Evolutionary conservation across 495 filamentous ascomycete species (phyloP).

Genomic region (Astrocystis sublimbata): DNA sequence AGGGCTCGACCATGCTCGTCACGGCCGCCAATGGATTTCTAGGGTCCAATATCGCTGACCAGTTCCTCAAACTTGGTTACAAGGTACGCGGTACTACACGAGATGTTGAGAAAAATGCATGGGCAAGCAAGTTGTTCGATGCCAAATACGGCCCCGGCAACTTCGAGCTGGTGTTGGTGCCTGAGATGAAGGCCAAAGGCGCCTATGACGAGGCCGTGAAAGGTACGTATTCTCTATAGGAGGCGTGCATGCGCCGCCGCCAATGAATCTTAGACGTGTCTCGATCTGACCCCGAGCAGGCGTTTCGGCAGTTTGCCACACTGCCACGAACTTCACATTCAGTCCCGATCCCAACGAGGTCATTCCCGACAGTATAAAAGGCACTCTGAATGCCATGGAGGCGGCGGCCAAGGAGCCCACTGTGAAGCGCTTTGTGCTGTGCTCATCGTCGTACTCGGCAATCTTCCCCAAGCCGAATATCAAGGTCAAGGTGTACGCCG

Average conservation of each 20-base stretch:
- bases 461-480: constrained; percentile 30
- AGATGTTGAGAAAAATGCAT: constrained; percentile 38
- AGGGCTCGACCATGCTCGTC: constrained; percentile 42
- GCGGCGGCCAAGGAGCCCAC: constrained; percentile 44
- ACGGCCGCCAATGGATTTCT: constrained; percentile 58
- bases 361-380: constrained; percentile 44
- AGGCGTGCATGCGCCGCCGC: too few relatives aligned
- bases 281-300: not conserved
- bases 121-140: constrained; percentile 44
- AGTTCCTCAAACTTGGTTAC: constrained; percentile 50
- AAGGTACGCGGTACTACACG: constrained; percentile 54
- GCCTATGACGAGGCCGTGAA: constrained; percentile 46
- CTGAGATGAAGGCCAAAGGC: constrained; percentile 38
- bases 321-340: constrained; percentile 46
- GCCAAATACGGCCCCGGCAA: constrained; percentile 40
- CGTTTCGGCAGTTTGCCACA: constrained; percentile 41
- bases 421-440: constrained; percentile 55
- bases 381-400: constrained; percentile 41
- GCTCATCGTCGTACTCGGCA: constrained; percentile 52
- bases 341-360: constrained; percentile 43
- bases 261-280: too few relatives aligned
- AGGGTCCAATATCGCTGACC: constrained; percentile 49
- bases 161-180: constrained; percentile 42
- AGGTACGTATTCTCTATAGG: constrained; percentile 25
- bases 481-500: constrained; percentile 29